Evolutionary conservation across 371 early-diverging fungal species (phyloP), one percentile per base, ranked within the genome.

Genomic region (Rhizopus delemar): DNA sequence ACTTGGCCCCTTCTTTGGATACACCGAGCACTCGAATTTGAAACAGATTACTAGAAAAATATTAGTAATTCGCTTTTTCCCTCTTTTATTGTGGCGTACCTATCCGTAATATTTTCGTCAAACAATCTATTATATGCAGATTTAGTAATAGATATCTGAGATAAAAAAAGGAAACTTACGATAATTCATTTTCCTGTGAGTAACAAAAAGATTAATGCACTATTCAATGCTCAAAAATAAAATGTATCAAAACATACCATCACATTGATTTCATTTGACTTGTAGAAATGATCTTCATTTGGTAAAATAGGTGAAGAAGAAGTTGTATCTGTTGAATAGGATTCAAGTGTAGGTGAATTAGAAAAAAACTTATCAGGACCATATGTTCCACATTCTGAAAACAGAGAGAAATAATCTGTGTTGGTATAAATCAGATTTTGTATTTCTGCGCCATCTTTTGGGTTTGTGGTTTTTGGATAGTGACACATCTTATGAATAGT

Each of bases 1-100:
- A 93, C 69, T 92, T 90, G 33, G 93, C 94, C 41, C 93, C 92
- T 34, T 79, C 76, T 45, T 68, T 74, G 15, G 91, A 87, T 11
- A 92, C 81, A 6, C 93, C 93, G 36, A 86, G 78, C 41, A 89
- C 77, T 15, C 74, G 68, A 59, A 89, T 80, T 39, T 66, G 46
- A 15, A 59, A 45, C 3, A 22, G 16, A 13, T 45, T 7, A 45
- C 22, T 13, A 22, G 46, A 15, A 8, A 22, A 22, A 15, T n/a
- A 15, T n/a, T 45, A 38, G 39, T 38, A 38, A 38, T 8, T 38
- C 39, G 5, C 39, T 13, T 38, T 38, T 38, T 13, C 39, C 22
- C 22, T 22, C 22, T 22, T 22, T 22, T 22, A 22, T 22, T 22
- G 22, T 22, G 22, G 22, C 22, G 22, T 22, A 22, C 22, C 22